phyloP scores from a whole-genome alignment of 345 rosid genomes.

The Salix purpurea region DNA sequence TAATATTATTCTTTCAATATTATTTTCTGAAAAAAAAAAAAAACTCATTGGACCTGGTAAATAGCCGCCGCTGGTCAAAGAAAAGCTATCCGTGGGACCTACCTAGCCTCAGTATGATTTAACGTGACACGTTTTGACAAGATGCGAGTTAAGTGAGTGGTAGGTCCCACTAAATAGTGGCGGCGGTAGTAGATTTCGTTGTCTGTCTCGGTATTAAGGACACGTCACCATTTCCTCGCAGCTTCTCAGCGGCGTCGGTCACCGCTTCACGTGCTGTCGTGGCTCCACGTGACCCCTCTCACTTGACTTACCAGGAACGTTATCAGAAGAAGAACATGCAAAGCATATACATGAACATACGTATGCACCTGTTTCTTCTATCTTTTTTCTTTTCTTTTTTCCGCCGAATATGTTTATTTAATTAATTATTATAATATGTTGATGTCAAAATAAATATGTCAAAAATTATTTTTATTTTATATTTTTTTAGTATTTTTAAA shows the following conservation, averaged over 20 bases:
- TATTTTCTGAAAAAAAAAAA: no score
- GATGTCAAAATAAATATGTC: no score
- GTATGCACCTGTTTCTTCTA: no score
- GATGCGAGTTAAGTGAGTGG: neutral
- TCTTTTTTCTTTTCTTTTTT: no score
- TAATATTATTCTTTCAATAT: no score
- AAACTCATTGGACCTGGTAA: rapidly evolving
- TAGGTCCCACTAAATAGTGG: neutral
- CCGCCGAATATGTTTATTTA: no score
- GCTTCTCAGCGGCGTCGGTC: slow-evolving; percentile 6
- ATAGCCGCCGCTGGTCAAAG: neutral
- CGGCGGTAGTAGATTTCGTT: neutral
- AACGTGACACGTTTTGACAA: neutral
- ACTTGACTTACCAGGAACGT: neutral
- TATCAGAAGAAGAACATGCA: no score
- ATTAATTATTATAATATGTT: no score
- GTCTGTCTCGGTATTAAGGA: neutral
- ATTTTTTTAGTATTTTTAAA: no score
- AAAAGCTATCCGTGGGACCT: neutral
- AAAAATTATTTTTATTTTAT: no score
- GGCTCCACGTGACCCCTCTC: neutral
- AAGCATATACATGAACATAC: no score
- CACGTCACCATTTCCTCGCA: neutral
- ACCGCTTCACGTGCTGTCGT: slow-evolving; percentile 3
- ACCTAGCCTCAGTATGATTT: neutral